phyloP scores from a whole-genome alignment of 2,329 filamentous ascomycete genomes.

The Botrytis tulipae region DNA sequence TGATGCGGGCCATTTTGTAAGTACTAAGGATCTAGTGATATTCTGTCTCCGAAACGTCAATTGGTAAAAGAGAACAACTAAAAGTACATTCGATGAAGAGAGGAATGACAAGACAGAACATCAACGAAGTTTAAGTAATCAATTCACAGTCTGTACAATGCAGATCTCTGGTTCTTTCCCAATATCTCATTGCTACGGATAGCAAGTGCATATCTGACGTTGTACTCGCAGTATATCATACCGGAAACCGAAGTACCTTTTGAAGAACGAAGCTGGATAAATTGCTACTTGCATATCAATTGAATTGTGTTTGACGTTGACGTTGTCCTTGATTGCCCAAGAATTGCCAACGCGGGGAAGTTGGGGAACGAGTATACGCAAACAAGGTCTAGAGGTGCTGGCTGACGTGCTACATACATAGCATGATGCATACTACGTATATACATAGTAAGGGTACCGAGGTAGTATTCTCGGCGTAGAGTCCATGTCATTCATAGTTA shows the following conservation, averaged over 20 bases:
- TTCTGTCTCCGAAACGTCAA: not conserved
- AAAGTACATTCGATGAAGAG: not conserved
- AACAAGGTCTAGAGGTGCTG: not conserved
- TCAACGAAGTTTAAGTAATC: conserved; percentile 6
- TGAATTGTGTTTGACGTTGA: not conserved
- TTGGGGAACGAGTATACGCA: not conserved
- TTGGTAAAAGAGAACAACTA: not conserved
- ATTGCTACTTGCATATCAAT: not conserved
- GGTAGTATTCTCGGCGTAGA: not conserved
- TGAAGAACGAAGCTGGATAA: not conserved
- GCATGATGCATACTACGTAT: no score
- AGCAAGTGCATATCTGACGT: conserved; percentile 14
- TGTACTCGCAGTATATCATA: conserved; percentile 11
- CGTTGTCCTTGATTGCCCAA: not conserved
- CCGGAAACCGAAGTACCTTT: not conserved
- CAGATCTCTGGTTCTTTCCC: not conserved
- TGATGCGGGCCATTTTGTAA: conserved; percentile 1
- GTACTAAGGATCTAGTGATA: not conserved
- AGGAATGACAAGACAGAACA: not conserved
- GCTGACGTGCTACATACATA: not conserved
- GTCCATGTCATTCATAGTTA: not conserved
- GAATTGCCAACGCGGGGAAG: not conserved
- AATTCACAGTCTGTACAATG: not conserved
- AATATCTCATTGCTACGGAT: conserved; percentile 13
- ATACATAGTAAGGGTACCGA: not conserved